Base-by-base conservation (phyloP, 345 rosid species). In the Viola odorata region DNA sequence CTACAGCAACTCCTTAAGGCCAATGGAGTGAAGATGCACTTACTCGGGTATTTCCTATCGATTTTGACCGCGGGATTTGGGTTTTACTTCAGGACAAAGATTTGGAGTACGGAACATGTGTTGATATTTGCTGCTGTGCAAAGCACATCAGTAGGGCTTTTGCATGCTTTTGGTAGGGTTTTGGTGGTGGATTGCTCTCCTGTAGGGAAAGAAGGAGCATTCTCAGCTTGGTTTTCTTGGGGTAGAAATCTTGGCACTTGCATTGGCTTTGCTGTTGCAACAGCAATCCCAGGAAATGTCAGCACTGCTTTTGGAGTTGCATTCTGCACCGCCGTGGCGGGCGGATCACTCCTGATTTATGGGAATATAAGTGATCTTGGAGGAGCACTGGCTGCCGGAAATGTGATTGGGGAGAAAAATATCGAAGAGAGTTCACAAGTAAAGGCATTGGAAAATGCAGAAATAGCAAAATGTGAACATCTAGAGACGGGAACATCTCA, bases 141-240 rank as follows among this genome's bases (percentile, higher is more conserved):
- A 63, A 69, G 88, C 74, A 79, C 82, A 6, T 79, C 84, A 4
- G 70, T 77, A 0, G 86, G 84, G 47, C 45, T 83, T 4, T 45
- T 80, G 41, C 77, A 83, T 66, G 77, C 84, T 3, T 85, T 66
- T 12, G 86, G 84, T 8, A 63, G 82, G 60, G 73, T 83, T 10
- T 41, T 85, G 64, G 3, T 79, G 56, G 36, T 79, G 41, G 88
- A 85, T 66, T 79, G 80, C 53, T 66, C 83, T 0, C 86, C 91
- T 0, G 45, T 57, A 3, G 88, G 82, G 3, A 76, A 70, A 62
- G 84, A 85, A 72, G 88, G 86, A 0, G 81, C 71, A 6, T 85
- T 85, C 56, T 72, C 84, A 0, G 50, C 68, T 5, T 83, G 86
- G 88, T 69, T 62, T n/a, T 72, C 84, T 0, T 81, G 84, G 86